These are phyloP conservation scores for Sedum album DNA, from an alignment of 164 flowering plant genomes.

Conservation along the genomic window DNA sequence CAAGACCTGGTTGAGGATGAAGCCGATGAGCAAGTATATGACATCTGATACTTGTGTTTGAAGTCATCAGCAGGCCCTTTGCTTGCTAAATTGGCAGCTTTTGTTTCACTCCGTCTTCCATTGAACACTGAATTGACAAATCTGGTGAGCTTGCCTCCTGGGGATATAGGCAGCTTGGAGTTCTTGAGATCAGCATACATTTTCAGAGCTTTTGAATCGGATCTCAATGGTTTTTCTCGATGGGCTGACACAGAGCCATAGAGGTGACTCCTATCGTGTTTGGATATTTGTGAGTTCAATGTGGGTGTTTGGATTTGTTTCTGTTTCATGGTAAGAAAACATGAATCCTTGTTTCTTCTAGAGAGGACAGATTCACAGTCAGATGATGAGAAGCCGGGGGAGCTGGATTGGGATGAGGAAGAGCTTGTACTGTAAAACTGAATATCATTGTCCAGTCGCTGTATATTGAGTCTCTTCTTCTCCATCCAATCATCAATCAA, in stretches of 20 bases:
- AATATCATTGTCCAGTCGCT: neutral
- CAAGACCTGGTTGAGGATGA: conserved; percentile 12
- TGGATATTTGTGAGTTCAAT: neutral
- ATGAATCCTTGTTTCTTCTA: neutral
- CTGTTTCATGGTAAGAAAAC: conserved; percentile 14
- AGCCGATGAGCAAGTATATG: conserved; percentile 10
- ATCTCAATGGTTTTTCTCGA: neutral
- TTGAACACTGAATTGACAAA: conserved; percentile 11
- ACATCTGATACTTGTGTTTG: neutral
- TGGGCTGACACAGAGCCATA: conserved; percentile 2
- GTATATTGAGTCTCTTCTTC: neutral
- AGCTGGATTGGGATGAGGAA: conserved; percentile 6
- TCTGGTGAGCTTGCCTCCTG: conserved; percentile 6
- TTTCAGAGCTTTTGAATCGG: conserved; percentile 7
- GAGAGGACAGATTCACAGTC: neutral
- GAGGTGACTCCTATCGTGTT: neutral
- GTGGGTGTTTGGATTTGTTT: conserved; percentile 11
- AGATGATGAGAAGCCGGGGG: neutral
- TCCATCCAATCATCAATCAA: conserved; percentile 13
- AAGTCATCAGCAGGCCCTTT: neutral
- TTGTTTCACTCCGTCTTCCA: neutral
- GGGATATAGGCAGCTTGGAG: conserved; percentile 12
- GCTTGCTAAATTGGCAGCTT: neutral
- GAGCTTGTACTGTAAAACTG: conserved; percentile 1
- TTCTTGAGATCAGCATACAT: conserved; percentile 8